A percentile compares a stretch with the other conserved stretches of the same genome.
Evolutionary conservation across 2,329 filamentous ascomycete species (phyloP).

Genomic region (Celoporthe dispersa): DNA sequence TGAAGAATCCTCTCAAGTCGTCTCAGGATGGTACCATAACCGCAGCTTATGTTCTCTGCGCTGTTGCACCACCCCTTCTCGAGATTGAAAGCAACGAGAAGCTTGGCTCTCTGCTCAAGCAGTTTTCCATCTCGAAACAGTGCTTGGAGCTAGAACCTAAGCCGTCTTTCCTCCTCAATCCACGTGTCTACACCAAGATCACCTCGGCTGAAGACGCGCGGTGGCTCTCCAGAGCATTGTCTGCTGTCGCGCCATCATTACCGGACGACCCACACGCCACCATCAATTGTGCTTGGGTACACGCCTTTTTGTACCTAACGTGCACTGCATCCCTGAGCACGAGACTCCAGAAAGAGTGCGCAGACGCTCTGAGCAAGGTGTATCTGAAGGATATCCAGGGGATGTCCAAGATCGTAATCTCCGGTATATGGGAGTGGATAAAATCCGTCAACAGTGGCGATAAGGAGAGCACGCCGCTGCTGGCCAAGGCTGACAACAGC

Average conservation of each 20-base stretch:
- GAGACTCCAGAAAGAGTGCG: slow-evolving; percentile 66
- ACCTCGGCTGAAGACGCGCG: slow-evolving; percentile 73
- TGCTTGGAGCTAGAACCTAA: slow-evolving; percentile 75
- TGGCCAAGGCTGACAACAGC: slow-evolving; percentile 66
- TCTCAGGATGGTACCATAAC: slow-evolving; percentile 83
- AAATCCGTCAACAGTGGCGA: slow-evolving; percentile 69
- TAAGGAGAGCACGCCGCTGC: slow-evolving; percentile 74
- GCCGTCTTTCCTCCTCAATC: slow-evolving; percentile 83
- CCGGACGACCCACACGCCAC: slow-evolving; percentile 51
- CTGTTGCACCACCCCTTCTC: slow-evolving; percentile 62
- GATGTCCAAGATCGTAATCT: slow-evolving; percentile 67
- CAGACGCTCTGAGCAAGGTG: slow-evolving; percentile 62
- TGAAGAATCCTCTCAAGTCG: slow-evolving; percentile 76
- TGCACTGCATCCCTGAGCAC: slow-evolving; percentile 65
- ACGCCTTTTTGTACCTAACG: slow-evolving; percentile 80
- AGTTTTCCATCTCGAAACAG: slow-evolving; percentile 65
- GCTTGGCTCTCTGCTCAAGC: slow-evolving; percentile 56
- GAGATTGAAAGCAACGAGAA: slow-evolving; percentile 58
- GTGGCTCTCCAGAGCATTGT: slow-evolving; percentile 76
- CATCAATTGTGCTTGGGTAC: slow-evolving; percentile 75
- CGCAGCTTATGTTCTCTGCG: slow-evolving; percentile 74
- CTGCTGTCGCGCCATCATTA: slow-evolving; percentile 61
- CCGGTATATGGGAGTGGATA: slow-evolving; percentile 82
- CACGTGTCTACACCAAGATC: slow-evolving; percentile 83
- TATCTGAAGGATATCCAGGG: slow-evolving; percentile 64